These are phyloP conservation scores for Chalciporus piperatus DNA, from an alignment of 768 basidiomycete species.

Conservation along the genomic window DNA sequence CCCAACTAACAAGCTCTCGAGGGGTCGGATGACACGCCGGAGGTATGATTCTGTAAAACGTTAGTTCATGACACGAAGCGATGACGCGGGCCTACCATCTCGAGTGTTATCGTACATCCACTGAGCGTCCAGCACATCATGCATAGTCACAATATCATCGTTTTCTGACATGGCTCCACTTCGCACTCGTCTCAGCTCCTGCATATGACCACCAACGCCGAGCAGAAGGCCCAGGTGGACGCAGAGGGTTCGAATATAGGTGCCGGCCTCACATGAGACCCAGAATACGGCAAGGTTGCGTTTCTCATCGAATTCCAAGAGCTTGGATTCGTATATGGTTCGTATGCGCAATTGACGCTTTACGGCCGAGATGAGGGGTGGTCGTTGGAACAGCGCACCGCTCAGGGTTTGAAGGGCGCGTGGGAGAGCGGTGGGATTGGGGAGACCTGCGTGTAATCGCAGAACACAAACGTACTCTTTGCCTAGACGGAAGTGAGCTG, in stretches of 20 bases:
- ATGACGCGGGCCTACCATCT: conserved; percentile 60
- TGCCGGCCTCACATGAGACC: conserved; percentile 98
- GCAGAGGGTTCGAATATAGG: conserved; percentile 94
- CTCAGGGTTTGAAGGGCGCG: conserved; percentile 95
- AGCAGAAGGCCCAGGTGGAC: conserved; percentile 93
- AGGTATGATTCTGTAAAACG: conserved; percentile 81
- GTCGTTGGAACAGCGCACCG: conserved; percentile 97
- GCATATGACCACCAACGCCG: conserved; percentile 99
- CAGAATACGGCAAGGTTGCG: conserved; percentile 96
- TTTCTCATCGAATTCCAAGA: conserved; percentile 96
- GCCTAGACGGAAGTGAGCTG: conserved; percentile 41
- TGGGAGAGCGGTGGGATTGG: conserved; percentile 81
- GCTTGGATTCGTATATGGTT: conserved; percentile 93
- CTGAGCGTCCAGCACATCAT: conserved; percentile 98
- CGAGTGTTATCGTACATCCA: conserved; percentile 98
- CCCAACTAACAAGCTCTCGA: conserved; percentile 90
- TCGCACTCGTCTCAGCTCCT: conserved; percentile 91
- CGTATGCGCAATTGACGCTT: conserved; percentile 97
- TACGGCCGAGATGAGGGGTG: conserved; percentile 97
- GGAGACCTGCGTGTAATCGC: conserved; percentile 81
- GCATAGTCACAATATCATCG: conserved; percentile 99
- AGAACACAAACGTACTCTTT: conserved; percentile 99
- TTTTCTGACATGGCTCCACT: conserved; percentile 97
- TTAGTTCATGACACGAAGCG: conserved; percentile 12
- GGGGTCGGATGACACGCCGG: conserved; percentile 88